Evolutionary conservation across 371 early-diverging fungal species (phyloP).

Genomic region (Vittaforma corneae): DNA sequence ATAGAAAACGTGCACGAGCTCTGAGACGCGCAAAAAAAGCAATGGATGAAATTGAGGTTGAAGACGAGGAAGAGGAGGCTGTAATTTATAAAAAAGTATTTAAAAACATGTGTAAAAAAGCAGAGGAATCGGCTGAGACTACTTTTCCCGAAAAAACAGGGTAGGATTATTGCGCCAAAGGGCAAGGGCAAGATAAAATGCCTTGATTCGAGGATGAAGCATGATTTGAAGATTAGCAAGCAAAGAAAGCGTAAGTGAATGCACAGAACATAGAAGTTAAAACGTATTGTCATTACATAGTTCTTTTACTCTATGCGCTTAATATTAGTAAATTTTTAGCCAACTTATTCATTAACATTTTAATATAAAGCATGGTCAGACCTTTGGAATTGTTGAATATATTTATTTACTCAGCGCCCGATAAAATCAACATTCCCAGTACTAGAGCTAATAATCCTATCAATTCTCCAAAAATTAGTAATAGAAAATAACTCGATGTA

Average conservation of each 20-base stretch:
- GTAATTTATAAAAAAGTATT: constrained; percentile 38
- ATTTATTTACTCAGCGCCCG: constrained; percentile 16
- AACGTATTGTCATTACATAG: too few species aligned
- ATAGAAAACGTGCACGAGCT: constrained; percentile 46
- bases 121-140: constrained; percentile 43
- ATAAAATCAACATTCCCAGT: constrained; percentile 46
- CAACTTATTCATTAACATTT: too few species aligned
- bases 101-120: constrained; percentile 47
- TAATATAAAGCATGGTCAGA: too few species aligned
- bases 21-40: constrained; percentile 44
- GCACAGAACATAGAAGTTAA: too few species aligned
- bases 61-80: constrained; percentile 51
- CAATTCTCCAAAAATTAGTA: constrained; percentile 58
- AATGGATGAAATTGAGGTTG: constrained; percentile 40
- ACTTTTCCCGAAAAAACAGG: constrained; percentile 48
- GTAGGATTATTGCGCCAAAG: constrained; percentile 28
- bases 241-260: too few species aligned
- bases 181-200: constrained; percentile 53
- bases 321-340: too few species aligned
- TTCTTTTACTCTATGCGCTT: too few species aligned
- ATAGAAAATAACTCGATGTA: constrained; percentile 47
- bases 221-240: constrained; percentile 39
- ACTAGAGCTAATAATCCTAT: constrained; percentile 54
- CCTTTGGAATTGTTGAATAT: too few species aligned
- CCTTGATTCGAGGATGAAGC: constrained; percentile 57